Base-by-base conservation (phyloP, 163 green algal species). In the Scenedesmus sp. region DNA sequence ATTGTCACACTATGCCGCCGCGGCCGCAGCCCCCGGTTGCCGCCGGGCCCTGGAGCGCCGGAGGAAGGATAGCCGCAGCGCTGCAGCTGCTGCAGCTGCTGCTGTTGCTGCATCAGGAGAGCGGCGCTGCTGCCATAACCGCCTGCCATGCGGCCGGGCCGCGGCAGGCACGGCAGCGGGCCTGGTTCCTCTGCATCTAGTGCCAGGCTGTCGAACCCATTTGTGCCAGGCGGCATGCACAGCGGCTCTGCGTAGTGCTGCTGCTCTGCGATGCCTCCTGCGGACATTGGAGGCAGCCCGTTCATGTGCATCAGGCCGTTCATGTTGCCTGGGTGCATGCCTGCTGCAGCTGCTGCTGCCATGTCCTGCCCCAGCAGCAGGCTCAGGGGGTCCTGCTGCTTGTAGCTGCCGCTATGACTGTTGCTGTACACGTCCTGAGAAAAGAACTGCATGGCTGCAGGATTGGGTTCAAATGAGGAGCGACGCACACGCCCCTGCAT, bases 1-100 rank as follows among this genome's bases (percentile, higher is more conserved):
- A 91, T 91, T 3, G 87, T 91, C 26, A 91, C 87, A 16, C 87
- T 91, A 59, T 91, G 87, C 26, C 87, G 57, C 3, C 87, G 73
- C 0, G 87, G 87, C 46, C 87, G 62, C 10, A 8, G 5, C 8
- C 62, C 26, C 8, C 55, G 54, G 18, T 12, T 59, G 15, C 13
- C 8, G 13, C 87, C 57, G 2, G 46, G 46, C 0, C 64, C 64
- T 46, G 85, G 64, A 64, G 85, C 66, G 54, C 66, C 85, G 20
- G 84, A 64, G 34, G 59, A 67, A 8, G n/a, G 60, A 60, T 91
- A 76, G 23, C 55, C 87, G 18, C n/a, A 26, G 46, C 55, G 16
- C 15, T 90, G 64, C 86, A 70, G 86, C 66, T 84, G 86, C 67
- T 90, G 86, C 20, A 82, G 57, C 60, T 86, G 81, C 81, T 91